A percentile compares a stretch with the other conserved stretches of the same genome.
Evolutionary conservation across 345 rosid species (phyloP).

Genomic region (Eucalyptus victrix): DNA sequence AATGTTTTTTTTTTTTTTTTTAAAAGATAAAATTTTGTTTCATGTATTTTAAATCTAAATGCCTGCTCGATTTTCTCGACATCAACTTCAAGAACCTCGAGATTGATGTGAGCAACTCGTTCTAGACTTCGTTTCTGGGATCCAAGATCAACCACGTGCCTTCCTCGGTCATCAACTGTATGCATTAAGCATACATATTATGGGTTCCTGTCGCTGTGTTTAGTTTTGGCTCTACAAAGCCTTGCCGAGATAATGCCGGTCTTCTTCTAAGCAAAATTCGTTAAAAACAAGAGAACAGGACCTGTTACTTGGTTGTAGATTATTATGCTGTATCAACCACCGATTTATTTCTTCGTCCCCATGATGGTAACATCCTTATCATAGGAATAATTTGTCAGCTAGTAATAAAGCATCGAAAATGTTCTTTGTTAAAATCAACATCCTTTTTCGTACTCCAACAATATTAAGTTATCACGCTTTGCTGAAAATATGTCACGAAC

Average conservation of each 20-base stretch:
- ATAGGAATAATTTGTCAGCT: neutral
- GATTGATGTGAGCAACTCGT: neutral
- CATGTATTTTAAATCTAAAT: neutral
- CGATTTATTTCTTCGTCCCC: neutral
- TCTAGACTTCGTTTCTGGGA: neutral
- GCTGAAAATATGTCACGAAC: neutral
- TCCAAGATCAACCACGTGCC: neutral
- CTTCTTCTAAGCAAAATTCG: neutral
- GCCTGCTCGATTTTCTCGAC: neutral
- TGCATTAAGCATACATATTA: neutral
- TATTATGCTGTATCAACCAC: neutral
- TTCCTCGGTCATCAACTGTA: neutral
- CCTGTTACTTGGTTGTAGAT: neutral
- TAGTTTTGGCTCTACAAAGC: neutral
- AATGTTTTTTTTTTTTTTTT: too few relatives aligned
- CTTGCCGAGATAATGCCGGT: neutral
- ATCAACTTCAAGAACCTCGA: neutral
- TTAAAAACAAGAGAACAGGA: neutral
- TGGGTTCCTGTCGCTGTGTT: neutral
- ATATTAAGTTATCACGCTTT: neutral
- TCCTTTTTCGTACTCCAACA: neutral
- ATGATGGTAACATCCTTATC: neutral
- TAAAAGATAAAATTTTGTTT: too few relatives aligned
- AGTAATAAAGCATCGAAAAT: neutral
- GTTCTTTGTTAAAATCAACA: neutral